phyloP scores from a whole-genome alignment of 1,139 yeast species.

The Magnusiomyces sp. region DNA sequence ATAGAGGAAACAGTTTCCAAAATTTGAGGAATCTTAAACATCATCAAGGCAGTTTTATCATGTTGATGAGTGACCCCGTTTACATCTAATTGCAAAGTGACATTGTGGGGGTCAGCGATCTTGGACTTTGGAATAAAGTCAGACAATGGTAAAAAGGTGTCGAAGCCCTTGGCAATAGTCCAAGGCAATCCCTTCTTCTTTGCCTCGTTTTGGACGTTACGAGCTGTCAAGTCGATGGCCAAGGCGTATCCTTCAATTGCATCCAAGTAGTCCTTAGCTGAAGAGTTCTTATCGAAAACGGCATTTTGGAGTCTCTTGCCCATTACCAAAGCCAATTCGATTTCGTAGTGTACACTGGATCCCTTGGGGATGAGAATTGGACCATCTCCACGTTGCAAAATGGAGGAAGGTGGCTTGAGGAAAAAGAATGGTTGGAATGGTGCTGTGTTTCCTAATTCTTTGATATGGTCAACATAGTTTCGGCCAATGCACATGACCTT shows the following conservation, averaged over 20 bases:
- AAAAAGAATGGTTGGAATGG: slow-evolving; percentile 84
- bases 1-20: slow-evolving; percentile 73
- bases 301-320: slow-evolving; percentile 57
- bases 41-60: slow-evolving; percentile 77
- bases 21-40: slow-evolving; percentile 77
- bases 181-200: slow-evolving; percentile 93
- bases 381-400: slow-evolving; percentile 37
- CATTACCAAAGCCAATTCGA: slow-evolving; percentile 77
- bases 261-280: slow-evolving; percentile 46
- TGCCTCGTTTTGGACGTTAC: slow-evolving; percentile 93
- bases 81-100: slow-evolving; percentile 54
- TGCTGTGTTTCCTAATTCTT: slow-evolving; percentile 70
- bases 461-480: slow-evolving; percentile 89
- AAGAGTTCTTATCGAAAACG: slow-evolving; percentile 46
- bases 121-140: slow-evolving; percentile 54
- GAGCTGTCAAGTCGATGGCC: slow-evolving; percentile 88
- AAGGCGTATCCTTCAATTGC: slow-evolving; percentile 79
- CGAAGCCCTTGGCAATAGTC: slow-evolving; percentile 95
- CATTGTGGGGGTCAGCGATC: slow-evolving; percentile 69
- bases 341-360: slow-evolving; percentile 79
- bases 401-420: slow-evolving; percentile 57
- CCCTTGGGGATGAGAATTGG: slow-evolving; percentile 83
- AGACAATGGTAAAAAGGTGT: slow-evolving; percentile 84
- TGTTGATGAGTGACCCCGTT: slow-evolving; percentile 66
- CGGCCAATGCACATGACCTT: slow-evolving; percentile 93